Base-by-base conservation (phyloP, 2,329 filamentous ascomycete genomes). In the Drechslerella dactyloides region DNA sequence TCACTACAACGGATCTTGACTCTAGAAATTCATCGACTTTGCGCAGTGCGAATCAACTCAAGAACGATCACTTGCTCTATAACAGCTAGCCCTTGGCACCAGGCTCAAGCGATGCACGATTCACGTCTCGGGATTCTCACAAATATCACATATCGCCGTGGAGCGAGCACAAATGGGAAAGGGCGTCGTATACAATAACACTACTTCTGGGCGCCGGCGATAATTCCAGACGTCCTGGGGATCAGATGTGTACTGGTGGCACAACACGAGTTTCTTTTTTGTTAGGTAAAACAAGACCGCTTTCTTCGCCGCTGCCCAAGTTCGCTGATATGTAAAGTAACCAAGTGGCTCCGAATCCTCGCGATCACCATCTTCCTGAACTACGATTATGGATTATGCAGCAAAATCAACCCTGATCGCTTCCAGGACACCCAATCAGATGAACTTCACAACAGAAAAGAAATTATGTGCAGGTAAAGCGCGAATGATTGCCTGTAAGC, bases 331-430 rank as follows among this genome's bases (percentile, higher is more conserved):
- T 42, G 37, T 17, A 42, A 15, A 13, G 15, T 42, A 15, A 15
- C 37, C 11, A 15, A 17, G n/a, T 42, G 37, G 37, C 17, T 48
- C 44, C 7, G 17, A 48, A 48, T 19, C 15, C n/a, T 23, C 44
- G 19, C 44, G 11, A 48, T 19, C 19, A 21, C 44, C 19, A 23
- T 19, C 44, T 48, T 48, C 19, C 44, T 19, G 17, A 48, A 48
- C 19, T 19, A 19, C 44, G 19, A 48, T 48, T 48, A 48, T 23
- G 7, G 19, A 48, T 48, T 48, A 48, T 21, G 44, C n/a, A 48
- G 44, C 44, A 48, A 48, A 48, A 48, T 23, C 44, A 48, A 48
- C n/a, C 15, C 17, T 48, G 15, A 48, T 21, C 44, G 44, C 44
- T 21, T 23, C 19, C 44, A 19, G 44, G 44, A 48, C 44, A 48